Base-by-base conservation (phyloP, 441 rosid species). In the Codiaeum variegatum region DNA sequence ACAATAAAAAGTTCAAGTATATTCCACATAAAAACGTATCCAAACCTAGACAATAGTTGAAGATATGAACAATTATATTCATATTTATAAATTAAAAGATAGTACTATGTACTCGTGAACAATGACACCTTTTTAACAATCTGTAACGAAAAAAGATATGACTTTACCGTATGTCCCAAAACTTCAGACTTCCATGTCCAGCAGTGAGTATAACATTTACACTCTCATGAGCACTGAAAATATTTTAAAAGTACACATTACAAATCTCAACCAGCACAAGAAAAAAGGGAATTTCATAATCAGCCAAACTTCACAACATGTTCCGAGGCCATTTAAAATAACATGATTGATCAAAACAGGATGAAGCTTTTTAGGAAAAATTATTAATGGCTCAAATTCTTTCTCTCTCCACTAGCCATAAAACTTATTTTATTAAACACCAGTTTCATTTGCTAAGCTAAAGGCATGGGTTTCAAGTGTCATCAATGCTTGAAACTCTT, bases 91-190 rank as follows among this genome's bases (percentile, higher is more conserved):
- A 31, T 2, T 0, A 65, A 28, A 36, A 26, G 51, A 31, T 2
- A 31, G 52, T 40, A 15, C 13, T 18, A 16, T 26, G n/a, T 23
- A 49, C 18, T n/a, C n/a, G 26, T n/a, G 36, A 65, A 32, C 38
- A 26, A 67, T 29, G 6, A 56, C 21, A 61, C 40, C 60, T 66
- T 31, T 13, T 19, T 44, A 70, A 67, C 42, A 73, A 62, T 6
- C 34, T 54, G 51, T 56, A 67, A 3, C 13, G 62, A 73, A 73
- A 46, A 6, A 64, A 74, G 21, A n/a, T 26, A 74, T 68, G 36
- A 78, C 34, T 68, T 68, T 79, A 95, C 98, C 92, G 91, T 68
- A 91, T 73, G 82, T 95, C 99, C 98, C 97, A 91, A 79, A 95
- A 93, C 83, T 95, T 95, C 26, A 90, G 77, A 70, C 89, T 91